Evolutionary conservation across 352 stramenopile species (phyloP).

Genomic region (Thalassiosira pacifica): DNA sequence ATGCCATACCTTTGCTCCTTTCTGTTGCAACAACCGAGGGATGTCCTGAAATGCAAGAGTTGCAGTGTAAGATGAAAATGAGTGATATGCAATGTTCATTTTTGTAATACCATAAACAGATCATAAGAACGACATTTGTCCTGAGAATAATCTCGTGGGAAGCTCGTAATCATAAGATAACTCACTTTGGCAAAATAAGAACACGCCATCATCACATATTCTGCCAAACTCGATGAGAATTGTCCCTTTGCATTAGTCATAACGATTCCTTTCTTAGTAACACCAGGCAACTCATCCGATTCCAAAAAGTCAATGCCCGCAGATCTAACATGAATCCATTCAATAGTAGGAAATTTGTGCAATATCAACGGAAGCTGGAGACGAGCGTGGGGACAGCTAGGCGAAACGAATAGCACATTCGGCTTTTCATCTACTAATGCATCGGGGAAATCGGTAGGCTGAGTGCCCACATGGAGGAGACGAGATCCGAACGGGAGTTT

Average conservation of each 20-base stretch:
- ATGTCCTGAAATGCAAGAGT: too few species aligned
- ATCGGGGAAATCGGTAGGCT: slow-evolving; percentile 71
- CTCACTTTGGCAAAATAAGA: slow-evolving; percentile 89
- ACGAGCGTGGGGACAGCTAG: slow-evolving; percentile 61
- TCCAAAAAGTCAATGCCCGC: slow-evolving; percentile 88
- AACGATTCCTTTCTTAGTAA: slow-evolving; percentile 53
- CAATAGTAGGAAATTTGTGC: slow-evolving; percentile 78
- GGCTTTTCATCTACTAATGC: slow-evolving; percentile 53
- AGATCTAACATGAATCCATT: slow-evolving; percentile 87
- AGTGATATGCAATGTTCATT: too few species aligned
- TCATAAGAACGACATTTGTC: too few species aligned
- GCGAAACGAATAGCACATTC: slow-evolving; percentile 80
- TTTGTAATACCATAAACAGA: too few species aligned
- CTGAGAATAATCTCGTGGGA: too few species aligned
- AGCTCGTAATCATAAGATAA: too few species aligned
- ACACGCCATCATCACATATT: slow-evolving; percentile 85
- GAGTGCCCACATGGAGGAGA: slow-evolving; percentile 64
- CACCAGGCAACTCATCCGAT: slow-evolving; percentile 70
- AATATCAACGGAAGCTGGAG: slow-evolving; percentile 65
- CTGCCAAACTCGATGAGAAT: slow-evolving; percentile 82
- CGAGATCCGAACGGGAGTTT: slow-evolving; percentile 62
- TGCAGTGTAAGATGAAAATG: too few species aligned
- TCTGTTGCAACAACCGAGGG: slow-evolving; percentile 76
- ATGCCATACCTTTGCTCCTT: slow-evolving; percentile 82
- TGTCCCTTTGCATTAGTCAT: slow-evolving; percentile 88